Evolutionary conservation across 495 filamentous ascomycete genomes (phyloP), one percentile per base, ranked within the genome.

Genomic region (Lichina pygmaea): DNA sequence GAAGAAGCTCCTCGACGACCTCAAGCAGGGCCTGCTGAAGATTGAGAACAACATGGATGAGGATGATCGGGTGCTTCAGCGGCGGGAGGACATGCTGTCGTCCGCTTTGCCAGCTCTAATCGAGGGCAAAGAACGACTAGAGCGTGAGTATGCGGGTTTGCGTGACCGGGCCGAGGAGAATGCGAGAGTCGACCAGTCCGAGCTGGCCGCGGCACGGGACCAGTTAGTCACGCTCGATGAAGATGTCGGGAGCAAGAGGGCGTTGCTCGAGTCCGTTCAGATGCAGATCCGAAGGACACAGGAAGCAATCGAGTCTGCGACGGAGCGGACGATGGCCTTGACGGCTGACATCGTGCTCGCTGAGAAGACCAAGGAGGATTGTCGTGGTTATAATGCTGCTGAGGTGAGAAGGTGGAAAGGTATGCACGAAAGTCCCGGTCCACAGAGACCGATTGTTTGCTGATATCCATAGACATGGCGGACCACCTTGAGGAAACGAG

Each of bases 321-420:
- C 66, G 6, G 71, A 74, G 52, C 67, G 68, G 49, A 86, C 84
- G 53, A 62, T 75, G 46, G 66, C 73, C 52, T 85, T 64, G 52
- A 49, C 71, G 15, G 66, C 68, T 6, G 81, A 85, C 33, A 94
- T 93, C 46, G 66, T 71, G 45, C 76, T 85, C 51, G 83, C 86
- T 0, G 84, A 94, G 53, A 75, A 74, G 46, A 64, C 91, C 34
- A 72, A 77, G 50, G 82, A 92, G 56, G 75, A 89, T 52, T 93
- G 78, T 56, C 71, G 85, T 13, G 85, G 89, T 16, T 93, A 85
- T 80, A 89, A 74, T 48, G 67, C 74, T 32, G 69, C 64, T 13
- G 89, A 95, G 55, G 77, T 95, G 46, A 64, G 59, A 44, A 65
- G 65, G 24, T 62, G 86, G 7, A 81, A 86, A 66, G 67, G 78